Conservation (phyloP, 2,329 filamentous ascomycete species). For the Fusarium falciforme region DNA sequence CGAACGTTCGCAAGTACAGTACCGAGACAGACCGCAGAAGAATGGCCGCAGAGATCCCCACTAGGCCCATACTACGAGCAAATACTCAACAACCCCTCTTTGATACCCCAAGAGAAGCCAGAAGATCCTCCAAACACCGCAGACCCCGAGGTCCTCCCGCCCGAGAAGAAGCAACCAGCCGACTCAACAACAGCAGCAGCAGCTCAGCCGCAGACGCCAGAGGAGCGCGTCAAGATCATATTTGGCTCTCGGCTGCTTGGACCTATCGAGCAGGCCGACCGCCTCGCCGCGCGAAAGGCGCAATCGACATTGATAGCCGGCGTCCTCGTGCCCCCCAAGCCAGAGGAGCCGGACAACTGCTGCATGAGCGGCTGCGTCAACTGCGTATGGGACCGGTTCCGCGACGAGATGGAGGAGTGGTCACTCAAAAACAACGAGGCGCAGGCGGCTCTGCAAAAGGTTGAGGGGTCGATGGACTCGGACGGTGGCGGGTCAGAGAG, state of each 20-base stretch:
- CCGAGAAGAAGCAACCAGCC: conserved; percentile 25
- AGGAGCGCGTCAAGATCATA: conserved; percentile 73
- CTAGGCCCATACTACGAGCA: conserved; percentile 69
- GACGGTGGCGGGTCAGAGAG: conserved; percentile 81
- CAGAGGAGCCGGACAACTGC: conserved; percentile 95
- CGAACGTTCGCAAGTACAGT: conserved; percentile 46
- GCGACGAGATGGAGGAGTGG: conserved; percentile 95
- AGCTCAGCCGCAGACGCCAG: conserved; percentile 51
- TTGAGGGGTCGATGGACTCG: conserved; percentile 75
- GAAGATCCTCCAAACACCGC: conserved; percentile 58
- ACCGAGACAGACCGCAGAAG: conserved; percentile 32
- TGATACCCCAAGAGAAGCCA: conserved; percentile 55
- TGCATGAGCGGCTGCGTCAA: conserved; percentile 99
- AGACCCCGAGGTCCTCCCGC: conserved; percentile 34
- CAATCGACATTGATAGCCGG: conserved; percentile 78
- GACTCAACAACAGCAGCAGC: conserved; percentile 32
- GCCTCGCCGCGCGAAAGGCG: conserved; percentile 66
- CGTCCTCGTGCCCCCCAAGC: conserved; percentile 83
- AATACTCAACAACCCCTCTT: conserved; percentile 62
- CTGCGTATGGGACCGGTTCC: conserved; percentile 93
- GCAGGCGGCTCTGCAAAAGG: conserved; percentile 60
- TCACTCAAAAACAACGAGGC: conserved; percentile 74
- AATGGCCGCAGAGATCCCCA: conserved; percentile 56
- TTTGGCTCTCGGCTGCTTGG: conserved; percentile 85
- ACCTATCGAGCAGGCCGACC: conserved; percentile 74